A percentile compares a stretch with the other conserved stretches of the same genome.
phyloP scores from a whole-genome alignment of 192 early-diverging fungal species.

The Umbelopsis ramanniana region DNA sequence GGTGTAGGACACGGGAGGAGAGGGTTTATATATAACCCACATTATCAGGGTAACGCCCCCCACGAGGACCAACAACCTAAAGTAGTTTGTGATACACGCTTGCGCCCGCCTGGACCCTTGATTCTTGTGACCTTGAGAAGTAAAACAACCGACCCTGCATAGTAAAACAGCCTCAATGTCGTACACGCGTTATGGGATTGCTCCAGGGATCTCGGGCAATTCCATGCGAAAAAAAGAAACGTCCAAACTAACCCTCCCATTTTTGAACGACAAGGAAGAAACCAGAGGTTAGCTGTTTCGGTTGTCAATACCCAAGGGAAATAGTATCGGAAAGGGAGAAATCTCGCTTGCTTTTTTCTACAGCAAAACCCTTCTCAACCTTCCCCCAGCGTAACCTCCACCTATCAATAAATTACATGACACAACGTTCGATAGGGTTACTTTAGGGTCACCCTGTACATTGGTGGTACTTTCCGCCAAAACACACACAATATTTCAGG shows the following conservation, averaged over 20 bases:
- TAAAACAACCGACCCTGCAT: constrained; percentile 16
- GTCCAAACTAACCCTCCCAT: too few species aligned
- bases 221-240: background rate
- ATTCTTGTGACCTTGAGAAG: constrained; percentile 25
- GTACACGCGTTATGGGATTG: constrained; percentile 7
- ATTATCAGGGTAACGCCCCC: constrained; percentile 17
- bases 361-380: too few species aligned
- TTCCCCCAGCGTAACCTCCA: too few species aligned
- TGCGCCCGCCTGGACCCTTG: constrained; percentile 23
- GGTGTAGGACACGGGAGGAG: background rate
- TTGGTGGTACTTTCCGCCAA: background rate
- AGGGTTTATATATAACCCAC: constrained; percentile 8
- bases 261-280: too few species aligned
- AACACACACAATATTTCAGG: background rate
- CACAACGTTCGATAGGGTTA: background rate
- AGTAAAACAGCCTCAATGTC: constrained; percentile 16
- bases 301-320: too few species aligned
- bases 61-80: constrained; percentile 18
- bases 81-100: constrained; percentile 3
- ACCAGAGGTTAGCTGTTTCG: too few species aligned
- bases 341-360: too few species aligned
- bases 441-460: background rate
- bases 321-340: too few species aligned
- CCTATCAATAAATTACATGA: too few species aligned
- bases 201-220: constrained; percentile 13